Conservation (phyloP, 106 monocot genomes). For the Apostasia ramifera region DNA sequence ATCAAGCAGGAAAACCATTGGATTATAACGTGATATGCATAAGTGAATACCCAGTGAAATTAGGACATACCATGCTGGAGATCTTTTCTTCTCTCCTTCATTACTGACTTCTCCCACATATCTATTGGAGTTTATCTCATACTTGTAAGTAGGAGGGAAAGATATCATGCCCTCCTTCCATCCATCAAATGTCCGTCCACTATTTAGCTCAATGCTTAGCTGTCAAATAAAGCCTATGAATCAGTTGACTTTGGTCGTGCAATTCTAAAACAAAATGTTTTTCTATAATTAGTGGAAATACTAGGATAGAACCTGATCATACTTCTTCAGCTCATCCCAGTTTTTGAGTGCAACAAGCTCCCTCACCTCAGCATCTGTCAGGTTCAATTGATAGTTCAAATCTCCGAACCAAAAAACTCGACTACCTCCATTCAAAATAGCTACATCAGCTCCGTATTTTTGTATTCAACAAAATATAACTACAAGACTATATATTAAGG, state of each 20-base stretch:
- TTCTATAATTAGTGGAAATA: neutral
- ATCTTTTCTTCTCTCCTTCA: conserved; percentile 61
- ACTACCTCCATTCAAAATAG: conserved; percentile 25
- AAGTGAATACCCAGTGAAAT: too few species aligned
- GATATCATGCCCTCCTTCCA: conserved; percentile 60
- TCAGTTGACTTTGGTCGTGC: neutral
- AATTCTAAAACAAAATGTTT: neutral
- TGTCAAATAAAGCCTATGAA: conserved; percentile 9
- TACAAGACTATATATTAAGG: too few species aligned
- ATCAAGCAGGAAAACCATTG: too few species aligned
- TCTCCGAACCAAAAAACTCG: conserved; percentile 83
- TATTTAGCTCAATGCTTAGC: conserved; percentile 52
- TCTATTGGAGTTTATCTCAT: conserved; percentile 33
- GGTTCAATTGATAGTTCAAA: conserved; percentile 60
- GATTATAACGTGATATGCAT: too few species aligned
- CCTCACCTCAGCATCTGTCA: conserved; percentile 40
- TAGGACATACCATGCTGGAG: conserved; percentile 57
- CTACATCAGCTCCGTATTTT: conserved; percentile 1
- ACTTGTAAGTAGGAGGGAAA: conserved; percentile 80
- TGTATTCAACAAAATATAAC: too few species aligned
- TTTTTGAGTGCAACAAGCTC: conserved; percentile 28
- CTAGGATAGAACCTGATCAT: conserved; percentile 42
- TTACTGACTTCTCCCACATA: conserved; percentile 48
- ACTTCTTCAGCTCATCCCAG: conserved; percentile 49
- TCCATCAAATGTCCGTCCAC: conserved; percentile 56